phyloP scores from a whole-genome alignment of 2,329 filamentous ascomycete species.

The Verticillium isaacii region DNA sequence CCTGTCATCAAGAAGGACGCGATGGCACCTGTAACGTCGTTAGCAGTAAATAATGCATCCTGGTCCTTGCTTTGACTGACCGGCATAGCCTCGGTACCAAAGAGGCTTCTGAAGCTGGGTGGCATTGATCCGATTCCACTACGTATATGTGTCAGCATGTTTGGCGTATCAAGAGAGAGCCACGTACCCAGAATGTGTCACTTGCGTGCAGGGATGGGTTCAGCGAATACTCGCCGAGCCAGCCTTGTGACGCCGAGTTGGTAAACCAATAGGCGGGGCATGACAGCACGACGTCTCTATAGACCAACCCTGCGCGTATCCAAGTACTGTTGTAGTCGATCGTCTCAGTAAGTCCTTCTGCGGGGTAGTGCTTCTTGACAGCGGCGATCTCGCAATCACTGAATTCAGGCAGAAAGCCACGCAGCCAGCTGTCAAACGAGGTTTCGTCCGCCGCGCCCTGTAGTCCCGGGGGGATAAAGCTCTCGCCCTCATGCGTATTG shows the following conservation, averaged over 20 bases:
- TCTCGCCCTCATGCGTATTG: conserved; percentile 59
- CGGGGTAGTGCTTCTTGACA: conserved; percentile 43
- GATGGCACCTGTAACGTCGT: conserved; percentile 42
- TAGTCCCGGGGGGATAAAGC: conserved; percentile 51
- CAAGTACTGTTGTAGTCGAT: conserved; percentile 46
- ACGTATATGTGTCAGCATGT: neutral
- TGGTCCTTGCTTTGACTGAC: conserved; percentile 9
- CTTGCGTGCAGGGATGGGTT: conserved; percentile 53
- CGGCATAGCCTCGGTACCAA: conserved; percentile 49
- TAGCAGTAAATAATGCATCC: neutral
- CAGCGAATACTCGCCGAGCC: conserved; percentile 56
- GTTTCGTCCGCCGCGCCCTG: conserved; percentile 23
- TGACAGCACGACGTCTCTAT: conserved; percentile 52
- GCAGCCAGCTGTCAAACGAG: conserved; percentile 48
- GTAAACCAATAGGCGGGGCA: conserved; percentile 57
- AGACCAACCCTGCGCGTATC: conserved; percentile 50
- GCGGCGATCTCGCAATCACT: conserved; percentile 28
- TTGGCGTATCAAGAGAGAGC: neutral
- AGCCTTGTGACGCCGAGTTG: conserved; percentile 37
- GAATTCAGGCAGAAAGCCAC: conserved; percentile 47
- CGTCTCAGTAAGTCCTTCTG: conserved; percentile 39
- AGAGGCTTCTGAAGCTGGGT: conserved; percentile 46
- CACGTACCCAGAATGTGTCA: conserved; percentile 49
- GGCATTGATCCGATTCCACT: conserved; percentile 53
- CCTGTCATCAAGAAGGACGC: conserved; percentile 56